Evolutionary conservation across 192 early-diverging fungal genomes (phyloP).

Genomic region (Coemansia furcata): DNA sequence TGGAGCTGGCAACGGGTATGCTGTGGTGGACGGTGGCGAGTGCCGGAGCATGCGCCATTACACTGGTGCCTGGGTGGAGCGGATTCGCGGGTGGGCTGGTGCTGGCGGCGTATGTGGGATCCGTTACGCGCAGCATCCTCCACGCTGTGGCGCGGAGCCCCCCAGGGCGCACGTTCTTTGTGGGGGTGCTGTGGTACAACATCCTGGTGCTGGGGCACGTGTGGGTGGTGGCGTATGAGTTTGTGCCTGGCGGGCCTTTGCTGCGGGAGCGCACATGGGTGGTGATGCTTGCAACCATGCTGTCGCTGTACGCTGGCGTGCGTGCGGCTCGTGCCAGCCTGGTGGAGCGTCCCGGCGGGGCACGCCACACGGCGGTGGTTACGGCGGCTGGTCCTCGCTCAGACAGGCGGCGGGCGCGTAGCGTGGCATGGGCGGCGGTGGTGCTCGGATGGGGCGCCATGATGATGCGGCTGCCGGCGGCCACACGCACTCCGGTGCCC

Average conservation of each 20-base stretch:
- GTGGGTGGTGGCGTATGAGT: slow-evolving; percentile 81
- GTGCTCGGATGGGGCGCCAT: slow-evolving; percentile 39
- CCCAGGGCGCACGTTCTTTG: slow-evolving; percentile 64
- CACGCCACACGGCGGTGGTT: neutral
- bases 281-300: slow-evolving; percentile 62
- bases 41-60: slow-evolving; percentile 56
- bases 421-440: slow-evolving; percentile 9
- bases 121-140: slow-evolving; percentile 62
- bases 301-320: slow-evolving; percentile 53
- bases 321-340: slow-evolving; percentile 50
- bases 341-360: slow-evolving; percentile 6
- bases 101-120: slow-evolving; percentile 59
- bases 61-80: slow-evolving; percentile 58
- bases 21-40: slow-evolving; percentile 63
- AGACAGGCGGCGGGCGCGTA: slow-evolving; percentile 18
- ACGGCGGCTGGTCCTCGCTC: neutral
- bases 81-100: slow-evolving; percentile 66
- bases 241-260: slow-evolving; percentile 74
- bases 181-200: slow-evolving; percentile 66
- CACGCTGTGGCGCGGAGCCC: slow-evolving; percentile 55
- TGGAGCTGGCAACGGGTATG: slow-evolving; percentile 37
- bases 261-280: slow-evolving; percentile 74
- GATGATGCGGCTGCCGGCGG: slow-evolving; percentile 53
- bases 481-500: slow-evolving; percentile 56
- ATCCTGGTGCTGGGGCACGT: slow-evolving; percentile 70